phyloP scores from a whole-genome alignment of 805 yeast genomes.

The Yarrowia osloensis region DNA sequence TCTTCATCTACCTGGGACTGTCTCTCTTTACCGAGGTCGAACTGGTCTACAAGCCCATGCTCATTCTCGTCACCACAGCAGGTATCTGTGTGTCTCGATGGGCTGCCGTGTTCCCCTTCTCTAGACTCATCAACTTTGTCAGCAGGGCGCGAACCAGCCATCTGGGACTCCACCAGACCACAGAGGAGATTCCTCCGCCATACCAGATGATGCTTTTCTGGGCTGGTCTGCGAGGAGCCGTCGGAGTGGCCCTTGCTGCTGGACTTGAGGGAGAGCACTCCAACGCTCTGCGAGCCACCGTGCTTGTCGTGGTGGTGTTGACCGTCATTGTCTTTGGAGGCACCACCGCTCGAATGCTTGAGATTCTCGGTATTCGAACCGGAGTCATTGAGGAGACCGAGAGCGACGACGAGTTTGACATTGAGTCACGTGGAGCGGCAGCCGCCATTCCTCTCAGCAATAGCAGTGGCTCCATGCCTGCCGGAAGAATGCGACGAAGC shows the following conservation, averaged over 20 bases:
- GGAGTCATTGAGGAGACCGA: slow-evolving; percentile 84
- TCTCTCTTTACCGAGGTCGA: slow-evolving; percentile 96
- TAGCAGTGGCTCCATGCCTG: not conserved
- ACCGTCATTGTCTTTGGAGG: slow-evolving; percentile 98
- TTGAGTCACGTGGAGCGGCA: slow-evolving; percentile 50
- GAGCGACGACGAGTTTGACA: slow-evolving; percentile 93
- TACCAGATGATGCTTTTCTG: slow-evolving; percentile 99
- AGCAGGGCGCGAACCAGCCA: slow-evolving; percentile 52
- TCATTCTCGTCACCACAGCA: slow-evolving; percentile 84
- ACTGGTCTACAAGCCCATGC: slow-evolving; percentile 87
- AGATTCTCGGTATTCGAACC: slow-evolving; percentile 85
- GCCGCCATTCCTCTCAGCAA: slow-evolving; percentile 15
- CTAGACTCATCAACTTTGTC: slow-evolving; percentile 79
- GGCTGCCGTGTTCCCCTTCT: slow-evolving; percentile 95
- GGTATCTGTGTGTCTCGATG: slow-evolving; percentile 94
- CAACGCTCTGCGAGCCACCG: slow-evolving; percentile 86
- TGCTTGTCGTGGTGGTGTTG: slow-evolving; percentile 90
- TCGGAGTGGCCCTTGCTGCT: slow-evolving; percentile 98
- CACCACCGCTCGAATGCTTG: slow-evolving; percentile 97
- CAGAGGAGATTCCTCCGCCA: slow-evolving; percentile 90
- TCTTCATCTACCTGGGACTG: slow-evolving; percentile 90
- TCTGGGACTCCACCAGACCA: slow-evolving; percentile 42
- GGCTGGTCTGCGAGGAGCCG: slow-evolving; percentile 99
- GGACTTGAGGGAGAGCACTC: slow-evolving; percentile 95
- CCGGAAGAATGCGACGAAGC: slow-evolving; percentile 28